Percentiles rank a stretch among this genome's conserved stretches.
These are phyloP conservation scores for Colletotrichum liaoningense DNA, from an alignment of 2,329 filamentous ascomycete species.

Conservation along the genomic window DNA sequence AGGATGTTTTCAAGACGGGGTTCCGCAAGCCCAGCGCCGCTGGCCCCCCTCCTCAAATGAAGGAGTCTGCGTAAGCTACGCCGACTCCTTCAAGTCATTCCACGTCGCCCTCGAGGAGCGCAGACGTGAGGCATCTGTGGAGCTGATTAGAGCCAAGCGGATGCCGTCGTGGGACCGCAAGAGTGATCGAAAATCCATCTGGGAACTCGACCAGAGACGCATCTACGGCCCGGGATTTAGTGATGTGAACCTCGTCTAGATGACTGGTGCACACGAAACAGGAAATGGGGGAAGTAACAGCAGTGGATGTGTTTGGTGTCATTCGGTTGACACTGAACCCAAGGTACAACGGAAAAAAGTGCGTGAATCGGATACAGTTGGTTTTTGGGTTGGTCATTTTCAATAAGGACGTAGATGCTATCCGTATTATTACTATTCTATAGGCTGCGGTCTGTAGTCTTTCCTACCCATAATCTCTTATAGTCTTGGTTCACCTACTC, in stretches of 20 bases:
- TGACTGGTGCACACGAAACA: conserved; percentile 14
- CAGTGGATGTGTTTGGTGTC: not conserved
- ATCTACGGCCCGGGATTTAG: conserved; percentile 34
- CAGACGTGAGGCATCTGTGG: conserved; percentile 29
- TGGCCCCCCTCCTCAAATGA: conserved; percentile 37
- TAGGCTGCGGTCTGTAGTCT: conserved; percentile 15
- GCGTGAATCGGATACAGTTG: conserved; percentile 18
- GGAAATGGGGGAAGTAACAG: not conserved
- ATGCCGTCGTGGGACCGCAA: conserved; percentile 32
- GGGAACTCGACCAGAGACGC: conserved; percentile 32
- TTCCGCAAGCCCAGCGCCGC: conserved; percentile 44
- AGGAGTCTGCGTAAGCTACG: conserved; percentile 36
- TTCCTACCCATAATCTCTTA: conserved; percentile 7
- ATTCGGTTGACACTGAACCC: not conserved
- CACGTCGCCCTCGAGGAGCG: conserved; percentile 27
- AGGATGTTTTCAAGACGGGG: conserved; percentile 60
- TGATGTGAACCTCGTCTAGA: conserved; percentile 36
- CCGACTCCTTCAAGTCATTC: conserved; percentile 25
- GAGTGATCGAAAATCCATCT: conserved; percentile 15
- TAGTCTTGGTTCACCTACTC: not conserved
- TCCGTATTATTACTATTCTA: conserved; percentile 30
- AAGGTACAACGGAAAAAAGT: conserved; percentile 4
- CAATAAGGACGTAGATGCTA: conserved; percentile 30
- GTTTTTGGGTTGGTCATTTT: conserved; percentile 26
- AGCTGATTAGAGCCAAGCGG: conserved; percentile 24